phyloP scores from a whole-genome alignment of 2,329 filamentous ascomycete genomes.

The Teratosphaeria pseudoeucalypti region DNA sequence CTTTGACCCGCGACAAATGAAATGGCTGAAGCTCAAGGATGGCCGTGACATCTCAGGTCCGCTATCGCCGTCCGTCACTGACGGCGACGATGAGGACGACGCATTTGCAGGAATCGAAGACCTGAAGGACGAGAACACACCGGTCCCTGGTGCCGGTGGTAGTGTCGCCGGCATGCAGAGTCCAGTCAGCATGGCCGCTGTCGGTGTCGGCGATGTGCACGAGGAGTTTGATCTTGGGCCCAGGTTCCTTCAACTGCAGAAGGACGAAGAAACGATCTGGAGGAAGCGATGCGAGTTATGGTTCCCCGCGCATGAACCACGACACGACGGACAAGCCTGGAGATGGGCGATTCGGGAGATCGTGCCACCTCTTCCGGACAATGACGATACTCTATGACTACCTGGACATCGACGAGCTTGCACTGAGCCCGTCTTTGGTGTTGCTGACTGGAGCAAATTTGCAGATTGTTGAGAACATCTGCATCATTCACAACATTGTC shows the following conservation, averaged over 20 bases:
- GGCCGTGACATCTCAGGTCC: conserved; percentile 28
- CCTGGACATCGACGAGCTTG: not conserved
- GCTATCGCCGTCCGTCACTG: conserved; percentile 44
- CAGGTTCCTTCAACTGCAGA: conserved; percentile 79
- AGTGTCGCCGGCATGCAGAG: conserved; percentile 16
- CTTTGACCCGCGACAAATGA: conserved; percentile 94
- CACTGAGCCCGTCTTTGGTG: not conserved
- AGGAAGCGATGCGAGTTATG: conserved; percentile 77
- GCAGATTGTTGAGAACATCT: not conserved
- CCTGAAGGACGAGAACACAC: conserved; percentile 55
- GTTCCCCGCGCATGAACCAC: conserved; percentile 53
- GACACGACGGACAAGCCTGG: conserved; percentile 67
- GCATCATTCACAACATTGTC: not conserved
- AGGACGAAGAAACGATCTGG: conserved; percentile 89
- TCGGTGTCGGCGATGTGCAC: conserved; percentile 63
- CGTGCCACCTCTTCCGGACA: not conserved
- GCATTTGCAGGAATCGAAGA: conserved; percentile 93
- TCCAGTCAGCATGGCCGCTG: conserved; percentile 28
- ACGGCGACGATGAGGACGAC: conserved; percentile 82
- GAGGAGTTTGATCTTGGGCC: conserved; percentile 98
- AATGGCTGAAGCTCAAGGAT: conserved; percentile 65
- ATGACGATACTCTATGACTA: not conserved
- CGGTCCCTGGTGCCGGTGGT: conserved; percentile 9
- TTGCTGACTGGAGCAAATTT: not conserved
- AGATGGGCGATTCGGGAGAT: conserved; percentile 15